Percentiles rank a stretch among this genome's conserved stretches.
Evolutionary conservation across 805 yeast genomes (phyloP).

Genomic region (Debaryomyces maramus): DNA sequence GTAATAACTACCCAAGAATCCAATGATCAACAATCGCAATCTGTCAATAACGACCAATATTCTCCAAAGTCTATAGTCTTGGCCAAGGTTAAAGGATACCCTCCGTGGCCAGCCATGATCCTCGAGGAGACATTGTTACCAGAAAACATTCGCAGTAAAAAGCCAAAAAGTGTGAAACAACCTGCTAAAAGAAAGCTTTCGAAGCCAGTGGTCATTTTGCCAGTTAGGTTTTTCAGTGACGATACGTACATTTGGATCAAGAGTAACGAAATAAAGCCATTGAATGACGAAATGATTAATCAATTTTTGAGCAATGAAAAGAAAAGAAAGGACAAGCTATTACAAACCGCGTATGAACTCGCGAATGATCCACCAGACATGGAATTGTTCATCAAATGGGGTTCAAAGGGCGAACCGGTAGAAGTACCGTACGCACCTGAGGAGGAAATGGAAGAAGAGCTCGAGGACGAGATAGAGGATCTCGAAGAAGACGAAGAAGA

Average conservation of each 20-base stretch:
- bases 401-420: slow-evolving; percentile 48
- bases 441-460: slow-evolving; percentile 17
- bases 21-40: not conserved
- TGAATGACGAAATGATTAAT: slow-evolving; percentile 44
- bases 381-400: slow-evolving; percentile 40
- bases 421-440: slow-evolving; percentile 38
- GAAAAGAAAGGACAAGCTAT: slow-evolving; percentile 43
- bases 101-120: slow-evolving; percentile 91
- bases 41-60: not conserved
- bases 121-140: slow-evolving; percentile 64
- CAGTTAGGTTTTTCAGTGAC: slow-evolving; percentile 72
- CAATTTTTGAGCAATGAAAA: slow-evolving; percentile 27
- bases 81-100: slow-evolving; percentile 83
- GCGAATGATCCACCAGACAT: slow-evolving; percentile 49
- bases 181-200: slow-evolving; percentile 17
- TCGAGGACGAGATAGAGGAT: slow-evolving; percentile 17
- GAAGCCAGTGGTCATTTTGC: slow-evolving; percentile 23
- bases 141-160: slow-evolving; percentile 47
- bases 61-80: slow-evolving; percentile 39
- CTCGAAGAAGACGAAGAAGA: slow-evolving; percentile 12
- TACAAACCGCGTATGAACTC: slow-evolving; percentile 52
- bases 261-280: slow-evolving; percentile 47
- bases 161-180: slow-evolving; percentile 45
- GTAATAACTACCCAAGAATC: not conserved
- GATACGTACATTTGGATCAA: slow-evolving; percentile 72